Conservation (phyloP, 768 basidiomycete genomes). For the Podaxis sp. region DNA sequence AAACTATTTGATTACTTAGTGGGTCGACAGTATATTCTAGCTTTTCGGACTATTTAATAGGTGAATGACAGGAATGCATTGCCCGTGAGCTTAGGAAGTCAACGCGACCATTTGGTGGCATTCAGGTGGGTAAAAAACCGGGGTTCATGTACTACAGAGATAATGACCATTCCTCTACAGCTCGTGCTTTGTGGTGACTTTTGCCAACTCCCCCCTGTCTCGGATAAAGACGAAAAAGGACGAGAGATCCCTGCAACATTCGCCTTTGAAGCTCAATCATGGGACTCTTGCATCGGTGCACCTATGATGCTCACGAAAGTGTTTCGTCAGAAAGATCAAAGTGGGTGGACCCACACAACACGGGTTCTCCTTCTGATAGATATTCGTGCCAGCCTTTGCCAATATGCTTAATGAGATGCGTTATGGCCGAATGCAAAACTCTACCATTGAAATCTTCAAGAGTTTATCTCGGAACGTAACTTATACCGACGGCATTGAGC, state of each 20-base stretch:
- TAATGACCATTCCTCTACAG: constrained; percentile 33
- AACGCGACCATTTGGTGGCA: constrained; percentile 74
- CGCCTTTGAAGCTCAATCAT: constrained; percentile 79
- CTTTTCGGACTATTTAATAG: constrained; percentile 27
- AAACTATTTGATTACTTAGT: constrained; percentile 80
- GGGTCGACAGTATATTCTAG: constrained; percentile 13
- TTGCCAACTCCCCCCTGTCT: constrained; percentile 86
- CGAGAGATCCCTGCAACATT: constrained; percentile 54
- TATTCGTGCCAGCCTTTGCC: constrained; percentile 53
- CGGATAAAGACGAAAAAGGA: constrained; percentile 47
- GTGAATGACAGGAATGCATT: constrained; percentile 50
- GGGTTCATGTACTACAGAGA: background rate
- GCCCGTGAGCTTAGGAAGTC: constrained; percentile 57
- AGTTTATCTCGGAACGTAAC: constrained; percentile 52
- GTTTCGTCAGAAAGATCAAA: constrained; percentile 86
- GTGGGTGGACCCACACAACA: constrained; percentile 27
- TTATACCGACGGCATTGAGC: constrained; percentile 74
- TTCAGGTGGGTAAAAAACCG: constrained; percentile 54
- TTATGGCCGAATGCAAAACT: constrained; percentile 57
- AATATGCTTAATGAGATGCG: constrained; percentile 90
- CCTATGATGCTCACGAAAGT: constrained; percentile 68
- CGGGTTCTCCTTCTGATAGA: background rate
- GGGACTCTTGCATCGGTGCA: constrained; percentile 61
- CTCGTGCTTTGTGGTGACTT: constrained; percentile 88
- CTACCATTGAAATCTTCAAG: constrained; percentile 49